Conservation (phyloP, 176 grass and related monocot genomes). For the Tillandsia leiboldiana region DNA sequence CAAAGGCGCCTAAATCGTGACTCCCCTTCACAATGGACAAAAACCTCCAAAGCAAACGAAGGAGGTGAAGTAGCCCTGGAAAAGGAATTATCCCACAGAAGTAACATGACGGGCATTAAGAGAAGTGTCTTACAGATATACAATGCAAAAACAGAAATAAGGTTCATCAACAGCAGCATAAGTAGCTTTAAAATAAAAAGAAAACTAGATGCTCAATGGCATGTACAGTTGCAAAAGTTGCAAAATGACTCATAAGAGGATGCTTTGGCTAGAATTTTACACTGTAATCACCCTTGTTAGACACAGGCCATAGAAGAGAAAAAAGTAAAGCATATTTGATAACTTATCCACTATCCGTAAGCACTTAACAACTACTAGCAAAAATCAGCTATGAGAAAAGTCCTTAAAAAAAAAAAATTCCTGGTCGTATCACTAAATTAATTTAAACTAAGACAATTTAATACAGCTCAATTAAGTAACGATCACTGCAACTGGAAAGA, state of each 20-base stretch:
- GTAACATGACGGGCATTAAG: too few species aligned
- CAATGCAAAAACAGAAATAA: background rate
- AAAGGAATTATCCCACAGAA: background rate
- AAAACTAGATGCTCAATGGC: background rate
- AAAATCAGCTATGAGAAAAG: too few species aligned
- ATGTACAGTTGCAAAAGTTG: background rate
- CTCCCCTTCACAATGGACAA: conserved; percentile 91
- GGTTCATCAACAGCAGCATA: too few species aligned
- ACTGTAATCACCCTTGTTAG: too few species aligned
- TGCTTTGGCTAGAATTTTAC: too few species aligned
- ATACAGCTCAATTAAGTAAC: background rate
- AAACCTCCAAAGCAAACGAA: conserved; percentile 96
- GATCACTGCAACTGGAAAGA: background rate
- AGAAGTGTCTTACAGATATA: background rate
- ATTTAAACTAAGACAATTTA: background rate
- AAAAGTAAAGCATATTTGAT: too few species aligned
- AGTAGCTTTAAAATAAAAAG: too few species aligned
- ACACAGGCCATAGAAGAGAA: too few species aligned
- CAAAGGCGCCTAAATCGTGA: conserved; percentile 95
- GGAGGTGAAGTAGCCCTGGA: conserved; percentile 81
- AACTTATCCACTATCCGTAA: too few species aligned
- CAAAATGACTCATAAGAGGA: background rate
- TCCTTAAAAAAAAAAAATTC: too few species aligned
- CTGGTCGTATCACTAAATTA: too few species aligned
- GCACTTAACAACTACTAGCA: too few species aligned